Evolutionary conservation across 2,329 filamentous ascomycete genomes (phyloP), one percentile per base, ranked within the genome.

Genomic region (Exophiala sideris): DNA sequence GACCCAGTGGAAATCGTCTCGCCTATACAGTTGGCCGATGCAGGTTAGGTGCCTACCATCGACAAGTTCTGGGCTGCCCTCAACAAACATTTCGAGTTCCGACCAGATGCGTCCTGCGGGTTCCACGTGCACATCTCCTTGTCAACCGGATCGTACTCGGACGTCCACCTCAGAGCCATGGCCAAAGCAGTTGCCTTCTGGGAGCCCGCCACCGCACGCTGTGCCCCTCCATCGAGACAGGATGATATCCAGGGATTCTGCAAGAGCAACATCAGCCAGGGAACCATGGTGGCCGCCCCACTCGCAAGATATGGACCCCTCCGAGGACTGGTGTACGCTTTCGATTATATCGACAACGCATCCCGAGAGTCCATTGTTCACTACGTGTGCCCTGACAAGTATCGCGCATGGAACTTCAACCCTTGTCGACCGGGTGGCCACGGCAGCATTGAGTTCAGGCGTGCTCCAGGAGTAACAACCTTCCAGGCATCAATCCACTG

Each of bases 191-290:
- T 39, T 9, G 11, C 34, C 16, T 48, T 48, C 21, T 38, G 46
- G 46, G 46, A 39, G 46, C 46, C 46, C 7, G 46, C 46, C n/a
- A 48, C 46, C 14, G 46, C 46, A 8, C 46, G 46, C 16, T 48
- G 46, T 14, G 34, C 46, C 12, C 46, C 46, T 11, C 33, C 16
- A 10, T 39, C 46, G 10, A 32, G 46, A 20, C 46, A 39, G 35
- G 46, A 48, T 16, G 21, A 38, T 16, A 36, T 48, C 11, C 34
- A 48, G 21, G 32, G 46, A 24, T 48, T 48, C 20, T 48, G 46
- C 34, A 34, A 39, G 34, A 48, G 32, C 16, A 48, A 48, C 21
- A 48, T 48, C 33, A 34, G 10, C 46, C 21, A 32, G 16, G 32
- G 33, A 21, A 34, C 44, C 7, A 46, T 7, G 24, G 44, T 34